Conservation (phyloP, 2,329 filamentous ascomycete species). For the Fusarium chuoi region DNA sequence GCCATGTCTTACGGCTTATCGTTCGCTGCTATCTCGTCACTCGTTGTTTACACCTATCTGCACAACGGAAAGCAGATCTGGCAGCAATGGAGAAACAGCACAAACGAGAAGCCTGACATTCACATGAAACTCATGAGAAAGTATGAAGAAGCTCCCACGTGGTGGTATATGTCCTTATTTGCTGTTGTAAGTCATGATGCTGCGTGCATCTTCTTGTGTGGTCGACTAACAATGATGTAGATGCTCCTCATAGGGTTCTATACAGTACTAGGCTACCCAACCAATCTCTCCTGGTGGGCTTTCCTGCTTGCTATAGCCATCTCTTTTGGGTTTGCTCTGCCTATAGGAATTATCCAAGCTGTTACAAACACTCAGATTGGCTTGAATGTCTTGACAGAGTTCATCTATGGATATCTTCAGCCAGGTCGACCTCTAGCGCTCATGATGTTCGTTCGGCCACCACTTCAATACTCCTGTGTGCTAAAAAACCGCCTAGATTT, state of each 20-base stretch:
- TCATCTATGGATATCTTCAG: constrained; percentile 79
- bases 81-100: constrained; percentile 69
- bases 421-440: constrained; percentile 76
- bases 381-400: constrained; percentile 79
- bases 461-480: too few relatives aligned
- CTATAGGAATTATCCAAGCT: constrained; percentile 76
- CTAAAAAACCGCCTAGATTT: too few relatives aligned
- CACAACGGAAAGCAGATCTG: constrained; percentile 75
- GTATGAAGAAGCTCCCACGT: constrained; percentile 70
- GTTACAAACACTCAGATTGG: constrained; percentile 77
- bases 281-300: constrained; percentile 77
- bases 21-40: constrained; percentile 75
- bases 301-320: constrained; percentile 74
- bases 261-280: constrained; percentile 69
- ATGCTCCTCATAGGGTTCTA: constrained; percentile 65
- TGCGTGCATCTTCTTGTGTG: neutral
- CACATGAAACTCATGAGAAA: constrained; percentile 73
- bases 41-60: constrained; percentile 74
- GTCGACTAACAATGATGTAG: constrained; percentile 45
- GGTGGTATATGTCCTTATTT: constrained; percentile 72
- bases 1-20: constrained; percentile 76
- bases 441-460: too few relatives aligned
- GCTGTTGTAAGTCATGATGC: constrained; percentile 54
- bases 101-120: constrained; percentile 68
- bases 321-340: constrained; percentile 71